These are phyloP conservation scores for Pleurotus pulmonarius DNA, from an alignment of 768 basidiomycete species.

Conservation along the genomic window DNA sequence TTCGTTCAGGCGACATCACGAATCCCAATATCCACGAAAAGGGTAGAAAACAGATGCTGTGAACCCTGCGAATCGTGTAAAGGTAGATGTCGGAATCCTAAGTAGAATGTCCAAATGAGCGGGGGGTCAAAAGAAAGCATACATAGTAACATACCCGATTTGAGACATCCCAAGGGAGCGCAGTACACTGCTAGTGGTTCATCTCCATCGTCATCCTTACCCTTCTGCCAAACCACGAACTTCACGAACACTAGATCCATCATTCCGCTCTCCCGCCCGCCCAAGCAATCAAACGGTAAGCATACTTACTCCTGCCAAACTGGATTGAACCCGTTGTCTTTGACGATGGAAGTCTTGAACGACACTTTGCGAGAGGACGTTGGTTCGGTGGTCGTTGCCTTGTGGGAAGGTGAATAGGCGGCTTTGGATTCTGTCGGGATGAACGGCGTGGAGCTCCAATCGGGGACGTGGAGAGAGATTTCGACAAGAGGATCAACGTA, in stretches of 20 bases:
- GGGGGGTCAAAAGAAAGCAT: neutral
- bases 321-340: conserved; percentile 93
- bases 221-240: conserved; percentile 70
- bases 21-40: conserved; percentile 73
- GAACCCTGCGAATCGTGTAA: conserved; percentile 84
- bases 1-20: conserved; percentile 16
- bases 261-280: conserved; percentile 69
- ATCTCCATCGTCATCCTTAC: conserved; percentile 48
- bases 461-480: conserved; percentile 72
- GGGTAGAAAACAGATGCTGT: conserved; percentile 89
- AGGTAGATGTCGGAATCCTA: conserved; percentile 88
- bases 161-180: conserved; percentile 64
- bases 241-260: conserved; percentile 80
- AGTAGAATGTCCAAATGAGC: neutral
- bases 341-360: conserved; percentile 58
- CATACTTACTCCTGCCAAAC: conserved; percentile 71
- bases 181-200: conserved; percentile 75
- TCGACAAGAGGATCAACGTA: conserved; percentile 76
- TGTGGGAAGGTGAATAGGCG: conserved; percentile 17
- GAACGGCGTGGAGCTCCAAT: conserved; percentile 48
- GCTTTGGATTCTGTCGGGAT: conserved; percentile 16
- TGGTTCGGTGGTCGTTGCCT: conserved; percentile 19
- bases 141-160: conserved; percentile 50
- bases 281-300: conserved; percentile 74
- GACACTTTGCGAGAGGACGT: conserved; percentile 43